phyloP scores from a whole-genome alignment of 768 basidiomycete genomes.

The Suillus tomentosus region DNA sequence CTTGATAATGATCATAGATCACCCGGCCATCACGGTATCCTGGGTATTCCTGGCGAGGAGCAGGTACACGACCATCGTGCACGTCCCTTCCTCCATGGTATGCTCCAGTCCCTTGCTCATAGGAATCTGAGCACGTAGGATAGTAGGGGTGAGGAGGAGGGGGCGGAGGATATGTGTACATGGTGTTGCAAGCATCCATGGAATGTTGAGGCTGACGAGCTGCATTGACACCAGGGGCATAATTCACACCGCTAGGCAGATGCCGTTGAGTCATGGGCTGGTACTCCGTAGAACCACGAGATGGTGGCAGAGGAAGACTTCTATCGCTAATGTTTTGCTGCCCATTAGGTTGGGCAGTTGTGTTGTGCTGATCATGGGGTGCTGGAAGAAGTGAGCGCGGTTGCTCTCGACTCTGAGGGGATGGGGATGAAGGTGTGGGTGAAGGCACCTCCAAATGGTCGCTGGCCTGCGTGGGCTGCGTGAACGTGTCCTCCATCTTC shows the following conservation, averaged over 20 bases:
- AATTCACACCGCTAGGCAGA: neutral
- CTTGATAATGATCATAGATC: slow-evolving; percentile 1
- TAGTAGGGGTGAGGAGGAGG: neutral
- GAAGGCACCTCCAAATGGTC: neutral
- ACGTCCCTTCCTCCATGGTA: neutral
- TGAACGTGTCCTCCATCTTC: neutral
- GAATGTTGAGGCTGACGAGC: slow-evolving; percentile 1
- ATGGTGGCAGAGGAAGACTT: neutral
- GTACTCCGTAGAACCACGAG: neutral
- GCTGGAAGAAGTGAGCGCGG: neutral
- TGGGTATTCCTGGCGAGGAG: neutral
- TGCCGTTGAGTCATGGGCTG: neutral
- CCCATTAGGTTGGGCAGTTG: neutral
- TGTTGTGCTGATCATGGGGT: neutral
- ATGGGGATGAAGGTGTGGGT: neutral
- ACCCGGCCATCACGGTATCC: neutral
- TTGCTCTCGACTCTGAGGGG: neutral
- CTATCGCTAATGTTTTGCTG: neutral
- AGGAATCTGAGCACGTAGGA: neutral
- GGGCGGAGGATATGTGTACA: neutral
- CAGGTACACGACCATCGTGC: neutral
- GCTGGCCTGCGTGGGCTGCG: neutral
- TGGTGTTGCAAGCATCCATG: neutral
- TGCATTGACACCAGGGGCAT: neutral
- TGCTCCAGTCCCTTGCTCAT: neutral